Evolutionary conservation across 345 rosid species (phyloP), one percentile per base, ranked within the genome.

Genomic region (Gossypium herbaceum): DNA sequence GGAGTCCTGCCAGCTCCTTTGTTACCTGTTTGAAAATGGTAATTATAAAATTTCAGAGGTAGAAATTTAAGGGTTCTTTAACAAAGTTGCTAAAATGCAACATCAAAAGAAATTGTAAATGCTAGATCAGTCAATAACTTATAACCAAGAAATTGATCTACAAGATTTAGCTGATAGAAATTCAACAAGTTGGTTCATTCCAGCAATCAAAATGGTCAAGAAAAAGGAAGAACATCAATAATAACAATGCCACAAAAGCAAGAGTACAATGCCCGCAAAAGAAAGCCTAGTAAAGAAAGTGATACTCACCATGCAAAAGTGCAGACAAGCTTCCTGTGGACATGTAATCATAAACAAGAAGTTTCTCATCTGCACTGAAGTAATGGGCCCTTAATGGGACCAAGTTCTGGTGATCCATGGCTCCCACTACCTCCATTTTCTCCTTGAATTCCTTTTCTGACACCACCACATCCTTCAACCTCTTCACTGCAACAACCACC

Each of bases 321-420:
- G 88, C 88, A n/a, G 94, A 90, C n/a, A 90, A 83, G 91, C 92
- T 88, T 83, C 94, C 94, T 73, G 84, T 83, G 1, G 87, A 82
- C 82, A 90, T 82, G 82, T 87, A 84, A 47, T 88, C 92, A 71
- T 78, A 84, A n/a, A 88, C 91, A 62, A 90, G 86, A 15, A 90
- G 91, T 86, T 90, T 90, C 62, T 88, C 94, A n/a, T 87, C 92
- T 3, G 71, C 79, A 79, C 85, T 81, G 68, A 71, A 83, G 76
- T 88, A 87, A 75, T 84, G 88, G 48, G 92, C 94, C 70, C 76
- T 77, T 64, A 85, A 45, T 22, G 86, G 79, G 61, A 90, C 92
- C 73, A 88, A 86, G 78, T 86, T 87, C 54, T 73, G 85, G 81
- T 94, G 95, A 77, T 82, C 85, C 84, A 92, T 84, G 1, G 88